Percentiles rank a stretch among this genome's conserved stretches.
Evolutionary conservation across 257 asterid genomes (phyloP).

Genomic region (Handroanthus guayacan): DNA sequence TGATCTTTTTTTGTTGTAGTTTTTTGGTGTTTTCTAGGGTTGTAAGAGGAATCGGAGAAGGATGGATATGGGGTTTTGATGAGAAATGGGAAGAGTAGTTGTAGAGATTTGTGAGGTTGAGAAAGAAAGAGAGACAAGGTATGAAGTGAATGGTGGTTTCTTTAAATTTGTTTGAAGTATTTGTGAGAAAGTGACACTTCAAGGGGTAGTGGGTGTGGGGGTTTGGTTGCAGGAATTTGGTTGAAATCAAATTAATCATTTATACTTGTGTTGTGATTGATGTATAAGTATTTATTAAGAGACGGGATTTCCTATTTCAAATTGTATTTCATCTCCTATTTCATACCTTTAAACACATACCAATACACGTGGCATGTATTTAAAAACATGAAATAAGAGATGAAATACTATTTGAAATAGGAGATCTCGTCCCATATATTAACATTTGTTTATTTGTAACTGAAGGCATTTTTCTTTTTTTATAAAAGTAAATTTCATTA

Average conservation of each 20-base stretch:
- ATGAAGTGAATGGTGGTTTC: slow-evolving; percentile 68
- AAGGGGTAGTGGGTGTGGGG: slow-evolving; percentile 29
- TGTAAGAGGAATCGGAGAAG: slow-evolving; percentile 29
- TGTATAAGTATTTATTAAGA: background rate
- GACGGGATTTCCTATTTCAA: no score
- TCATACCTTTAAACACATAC: no score
- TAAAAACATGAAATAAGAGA: no score
- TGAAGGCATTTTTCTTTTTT: no score
- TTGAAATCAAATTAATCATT: background rate
- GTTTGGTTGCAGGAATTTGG: slow-evolving; percentile 17
- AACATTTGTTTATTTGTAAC: no score
- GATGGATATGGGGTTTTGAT: slow-evolving; percentile 43
- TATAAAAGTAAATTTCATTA: no score
- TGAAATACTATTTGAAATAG: no score
- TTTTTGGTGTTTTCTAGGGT: slow-evolving; percentile 32
- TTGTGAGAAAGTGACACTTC: slow-evolving; percentile 76
- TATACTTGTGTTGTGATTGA: no score
- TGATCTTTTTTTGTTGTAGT: background rate
- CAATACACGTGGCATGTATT: no score
- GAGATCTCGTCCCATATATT: no score
- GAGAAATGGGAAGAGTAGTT: slow-evolving; percentile 51
- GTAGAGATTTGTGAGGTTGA: slow-evolving; percentile 48
- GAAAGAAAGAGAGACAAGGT: slow-evolving; percentile 45
- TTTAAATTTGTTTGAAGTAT: slow-evolving; percentile 66
- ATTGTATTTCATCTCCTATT: no score